Conservation (phyloP, 2,329 filamentous ascomycete species). For the Herpomyces periplanetae region DNA sequence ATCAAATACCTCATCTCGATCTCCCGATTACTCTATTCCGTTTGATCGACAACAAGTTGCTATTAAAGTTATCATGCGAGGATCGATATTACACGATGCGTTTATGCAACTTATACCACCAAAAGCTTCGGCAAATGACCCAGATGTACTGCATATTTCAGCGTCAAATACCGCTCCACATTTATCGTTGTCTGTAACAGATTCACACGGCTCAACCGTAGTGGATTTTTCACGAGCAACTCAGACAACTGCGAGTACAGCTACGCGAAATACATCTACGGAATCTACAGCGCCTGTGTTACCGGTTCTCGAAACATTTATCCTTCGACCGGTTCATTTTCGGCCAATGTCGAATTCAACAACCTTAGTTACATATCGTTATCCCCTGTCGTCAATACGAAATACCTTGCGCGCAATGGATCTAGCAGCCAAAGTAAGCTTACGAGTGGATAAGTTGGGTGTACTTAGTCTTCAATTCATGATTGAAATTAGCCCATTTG, state of each 20-base stretch:
- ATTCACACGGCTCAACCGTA: slow-evolving; percentile 18
- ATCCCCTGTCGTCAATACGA: slow-evolving; percentile 45
- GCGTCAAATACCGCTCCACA: slow-evolving; percentile 20
- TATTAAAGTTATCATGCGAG: slow-evolving; percentile 82
- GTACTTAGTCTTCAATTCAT: slow-evolving; percentile 85
- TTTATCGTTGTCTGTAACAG: slow-evolving; percentile 27
- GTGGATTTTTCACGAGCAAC: too few relatives aligned
- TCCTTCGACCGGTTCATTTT: too few relatives aligned
- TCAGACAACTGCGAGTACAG: too few relatives aligned
- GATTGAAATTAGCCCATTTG: too few relatives aligned
- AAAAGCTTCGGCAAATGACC: slow-evolving; percentile 27
- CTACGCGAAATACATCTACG: too few relatives aligned
- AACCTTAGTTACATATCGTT: slow-evolving; percentile 38
- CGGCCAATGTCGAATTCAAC: slow-evolving; percentile 18
- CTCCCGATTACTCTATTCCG: slow-evolving; percentile 42
- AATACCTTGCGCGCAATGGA: slow-evolving; percentile 71
- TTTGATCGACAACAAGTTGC: slow-evolving; percentile 39
- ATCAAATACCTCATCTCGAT: too few relatives aligned
- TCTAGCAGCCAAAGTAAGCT: slow-evolving; percentile 57
- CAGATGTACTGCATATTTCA: slow-evolving; percentile 14
- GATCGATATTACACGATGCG: slow-evolving; percentile 29
- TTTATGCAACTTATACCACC: too few relatives aligned
- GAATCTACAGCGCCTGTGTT: too few relatives aligned
- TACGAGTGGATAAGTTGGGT: slow-evolving; percentile 52
- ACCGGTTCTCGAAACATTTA: too few relatives aligned